phyloP scores from a whole-genome alignment of 176 grass and related monocot genomes.

The Thinopyrum elongatum region DNA sequence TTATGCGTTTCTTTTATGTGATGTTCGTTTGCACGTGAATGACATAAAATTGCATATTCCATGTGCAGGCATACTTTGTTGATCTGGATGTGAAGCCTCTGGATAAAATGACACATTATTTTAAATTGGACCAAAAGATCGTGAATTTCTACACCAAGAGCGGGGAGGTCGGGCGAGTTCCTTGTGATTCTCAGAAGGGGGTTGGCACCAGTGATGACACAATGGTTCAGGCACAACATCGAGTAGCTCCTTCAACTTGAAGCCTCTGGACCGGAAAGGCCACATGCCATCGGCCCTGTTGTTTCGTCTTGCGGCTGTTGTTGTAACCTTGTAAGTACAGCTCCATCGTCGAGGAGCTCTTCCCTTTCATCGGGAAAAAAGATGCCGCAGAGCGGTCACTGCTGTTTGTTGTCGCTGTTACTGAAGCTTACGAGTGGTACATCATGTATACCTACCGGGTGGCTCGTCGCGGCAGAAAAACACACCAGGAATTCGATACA shows the following conservation, averaged over 20 bases:
- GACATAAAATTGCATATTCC: background rate
- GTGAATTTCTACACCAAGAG: slow-evolving; percentile 67
- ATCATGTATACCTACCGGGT: background rate
- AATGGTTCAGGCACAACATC: slow-evolving; percentile 1
- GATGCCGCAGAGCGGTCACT: background rate
- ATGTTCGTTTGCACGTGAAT: background rate
- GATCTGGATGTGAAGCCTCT: slow-evolving; percentile 92
- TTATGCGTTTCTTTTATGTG: background rate
- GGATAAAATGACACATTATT: slow-evolving; percentile 71
- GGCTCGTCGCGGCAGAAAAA: background rate
- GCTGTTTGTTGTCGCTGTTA: background rate
- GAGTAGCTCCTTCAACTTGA: background rate
- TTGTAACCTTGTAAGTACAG: slow-evolving; percentile 23
- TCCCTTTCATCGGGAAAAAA: background rate
- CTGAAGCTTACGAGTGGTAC: slow-evolving; percentile 5
- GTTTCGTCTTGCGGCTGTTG: background rate
- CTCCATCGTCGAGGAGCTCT: background rate
- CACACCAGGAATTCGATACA: background rate
- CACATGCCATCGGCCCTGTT: background rate
- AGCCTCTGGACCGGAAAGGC: background rate
- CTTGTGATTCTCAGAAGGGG: background rate
- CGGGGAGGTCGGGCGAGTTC: background rate
- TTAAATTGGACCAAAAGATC: slow-evolving; percentile 72
- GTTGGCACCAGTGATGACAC: background rate
- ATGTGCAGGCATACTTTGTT: slow-evolving; percentile 63